These are phyloP conservation scores for Globisporangium nagaii DNA, from an alignment of 352 stramenopile species.

Conservation along the genomic window DNA sequence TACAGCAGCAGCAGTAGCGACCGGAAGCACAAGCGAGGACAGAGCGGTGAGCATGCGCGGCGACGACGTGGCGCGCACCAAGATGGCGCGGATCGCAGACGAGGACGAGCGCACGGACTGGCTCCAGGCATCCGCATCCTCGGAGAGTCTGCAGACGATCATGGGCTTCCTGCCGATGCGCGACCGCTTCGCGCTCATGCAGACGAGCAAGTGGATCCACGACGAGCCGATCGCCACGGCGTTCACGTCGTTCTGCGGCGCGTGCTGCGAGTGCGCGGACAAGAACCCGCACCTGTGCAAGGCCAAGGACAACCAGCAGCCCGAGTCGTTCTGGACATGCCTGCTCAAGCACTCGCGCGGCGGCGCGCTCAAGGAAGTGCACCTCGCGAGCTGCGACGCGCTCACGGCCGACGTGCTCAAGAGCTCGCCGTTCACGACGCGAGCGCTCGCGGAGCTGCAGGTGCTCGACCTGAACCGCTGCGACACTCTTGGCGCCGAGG, in stretches of 20 bases:
- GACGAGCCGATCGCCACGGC: constrained; percentile 33
- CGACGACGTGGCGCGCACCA: constrained; percentile 2
- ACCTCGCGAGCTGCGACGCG: constrained; percentile 41
- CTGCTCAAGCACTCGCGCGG: constrained; percentile 31
- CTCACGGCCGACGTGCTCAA: constrained; percentile 39
- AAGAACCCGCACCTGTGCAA: constrained; percentile 59
- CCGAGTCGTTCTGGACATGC: constrained; percentile 44
- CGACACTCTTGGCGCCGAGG: constrained; percentile 31
- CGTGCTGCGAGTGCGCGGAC: constrained; percentile 37
- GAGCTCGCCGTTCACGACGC: constrained; percentile 10
- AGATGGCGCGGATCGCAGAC: constrained; percentile 3
- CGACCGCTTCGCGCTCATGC: constrained; percentile 60
- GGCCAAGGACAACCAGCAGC: constrained; percentile 22
- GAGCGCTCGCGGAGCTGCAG: constrained; percentile 32
- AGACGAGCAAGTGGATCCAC: constrained; percentile 29
- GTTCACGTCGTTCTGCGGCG: constrained; percentile 57
- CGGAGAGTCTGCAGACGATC: constrained; percentile 50
- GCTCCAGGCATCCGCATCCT: constrained; percentile 14
- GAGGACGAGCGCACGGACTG: background rate
- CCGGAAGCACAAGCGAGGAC: background rate
- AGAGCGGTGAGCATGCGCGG: background rate
- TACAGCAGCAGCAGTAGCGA: background rate
- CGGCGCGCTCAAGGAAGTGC: constrained; percentile 36
- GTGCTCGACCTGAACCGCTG: constrained; percentile 67
- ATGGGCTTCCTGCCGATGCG: constrained; percentile 46